These are phyloP conservation scores for Diaporthe sp. DNA, from an alignment of 2,329 filamentous ascomycete species.

Conservation along the genomic window DNA sequence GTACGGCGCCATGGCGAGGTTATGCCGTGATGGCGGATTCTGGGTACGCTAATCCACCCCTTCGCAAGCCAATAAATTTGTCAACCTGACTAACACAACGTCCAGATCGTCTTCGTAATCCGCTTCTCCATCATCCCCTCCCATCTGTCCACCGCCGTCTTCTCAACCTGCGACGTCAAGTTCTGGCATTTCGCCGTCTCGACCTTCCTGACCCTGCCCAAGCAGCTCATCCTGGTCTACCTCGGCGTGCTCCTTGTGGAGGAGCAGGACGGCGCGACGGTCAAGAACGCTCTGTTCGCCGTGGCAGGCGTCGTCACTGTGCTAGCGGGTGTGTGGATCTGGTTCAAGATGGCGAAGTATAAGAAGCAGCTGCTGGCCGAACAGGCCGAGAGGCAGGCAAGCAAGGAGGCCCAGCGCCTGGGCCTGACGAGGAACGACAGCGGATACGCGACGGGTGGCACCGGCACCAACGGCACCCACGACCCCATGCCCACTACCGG, in stretches of 20 bases:
- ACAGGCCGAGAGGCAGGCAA: slow-evolving; percentile 47
- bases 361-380: slow-evolving; percentile 54
- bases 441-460: slow-evolving; percentile 22
- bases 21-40: slow-evolving; percentile 59
- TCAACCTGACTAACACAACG: slow-evolving; percentile 17
- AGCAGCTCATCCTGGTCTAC: slow-evolving; percentile 59
- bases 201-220: slow-evolving; percentile 57
- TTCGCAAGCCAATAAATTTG: too few relatives aligned
- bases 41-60: slow-evolving; percentile 47
- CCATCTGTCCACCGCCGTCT: slow-evolving; percentile 59
- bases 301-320: slow-evolving; percentile 54
- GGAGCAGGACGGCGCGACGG: slow-evolving; percentile 46
- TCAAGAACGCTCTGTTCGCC: slow-evolving; percentile 53
- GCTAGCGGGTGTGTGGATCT: slow-evolving; percentile 54
- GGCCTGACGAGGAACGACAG: slow-evolving; percentile 39
- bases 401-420: slow-evolving; percentile 36
- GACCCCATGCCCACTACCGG: slow-evolving; percentile 18
- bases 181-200: slow-evolving; percentile 58
- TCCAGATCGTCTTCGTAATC: slow-evolving; percentile 56
- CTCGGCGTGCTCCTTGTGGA: slow-evolving; percentile 55
- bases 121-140: slow-evolving; percentile 57
- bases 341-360: slow-evolving; percentile 52
- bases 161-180: slow-evolving; percentile 57
- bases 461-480: neutral
- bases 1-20: slow-evolving; percentile 55